Conservation (phyloP, 2,329 filamentous ascomycete genomes). For the Clarireedia hainanense region DNA sequence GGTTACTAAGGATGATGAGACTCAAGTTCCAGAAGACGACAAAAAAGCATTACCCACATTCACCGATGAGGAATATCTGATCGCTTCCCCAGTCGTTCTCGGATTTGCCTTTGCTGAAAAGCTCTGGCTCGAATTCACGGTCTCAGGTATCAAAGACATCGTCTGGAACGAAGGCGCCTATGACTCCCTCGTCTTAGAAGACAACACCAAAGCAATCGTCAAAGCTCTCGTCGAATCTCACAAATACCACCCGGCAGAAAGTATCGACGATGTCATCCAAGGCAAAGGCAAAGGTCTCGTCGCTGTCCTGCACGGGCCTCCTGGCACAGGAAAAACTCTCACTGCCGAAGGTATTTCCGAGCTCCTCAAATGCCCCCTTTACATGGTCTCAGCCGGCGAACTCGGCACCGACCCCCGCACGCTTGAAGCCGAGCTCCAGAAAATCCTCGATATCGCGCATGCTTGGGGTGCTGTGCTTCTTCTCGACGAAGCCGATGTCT, state of each 20-base stretch:
- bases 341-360: slow-evolving; percentile 84
- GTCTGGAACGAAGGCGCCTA: slow-evolving; percentile 80
- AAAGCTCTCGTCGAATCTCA: slow-evolving; percentile 78
- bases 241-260: slow-evolving; percentile 72
- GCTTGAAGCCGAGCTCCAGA: slow-evolving; percentile 70
- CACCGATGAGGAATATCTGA: slow-evolving; percentile 74
- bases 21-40: slow-evolving; percentile 16
- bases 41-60: slow-evolving; percentile 45
- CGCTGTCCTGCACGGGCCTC: slow-evolving; percentile 72
- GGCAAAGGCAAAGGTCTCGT: slow-evolving; percentile 85
- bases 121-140: slow-evolving; percentile 80
- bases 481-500: slow-evolving; percentile 79
- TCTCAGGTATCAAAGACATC: slow-evolving; percentile 73
- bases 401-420: slow-evolving; percentile 68
- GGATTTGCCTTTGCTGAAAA: slow-evolving; percentile 87
- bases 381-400: slow-evolving; percentile 76
- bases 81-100: slow-evolving; percentile 75
- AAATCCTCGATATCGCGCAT: slow-evolving; percentile 79
- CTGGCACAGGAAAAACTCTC: slow-evolving; percentile 81
- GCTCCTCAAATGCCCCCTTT: slow-evolving; percentile 71
- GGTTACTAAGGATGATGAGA: slow-evolving; percentile 18
- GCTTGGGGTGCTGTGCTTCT: slow-evolving; percentile 80
- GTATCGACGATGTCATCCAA: slow-evolving; percentile 74
- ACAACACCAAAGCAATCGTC: slow-evolving; percentile 57
- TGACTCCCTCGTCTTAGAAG: slow-evolving; percentile 66